These are phyloP conservation scores for Pseudoperonospora humuli DNA, from an alignment of 352 stramenopile genomes.

Conservation along the genomic window DNA sequence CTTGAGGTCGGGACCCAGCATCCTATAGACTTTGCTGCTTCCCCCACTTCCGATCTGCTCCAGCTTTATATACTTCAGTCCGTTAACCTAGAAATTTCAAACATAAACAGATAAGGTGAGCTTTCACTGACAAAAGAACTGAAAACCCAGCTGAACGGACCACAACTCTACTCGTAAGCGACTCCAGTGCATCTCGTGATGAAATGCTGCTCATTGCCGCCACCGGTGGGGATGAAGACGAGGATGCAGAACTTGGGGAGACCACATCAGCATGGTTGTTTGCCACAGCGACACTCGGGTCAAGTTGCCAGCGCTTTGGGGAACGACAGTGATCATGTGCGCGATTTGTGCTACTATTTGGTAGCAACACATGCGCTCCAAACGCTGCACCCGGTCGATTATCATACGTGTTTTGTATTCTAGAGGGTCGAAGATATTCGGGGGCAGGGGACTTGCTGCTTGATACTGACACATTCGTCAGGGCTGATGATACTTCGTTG, in stretches of 20 bases:
- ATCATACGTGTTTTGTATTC: conserved; percentile 9
- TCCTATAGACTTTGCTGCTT: conserved; percentile 96
- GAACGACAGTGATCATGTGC: conserved; percentile 34
- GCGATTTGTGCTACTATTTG: conserved; percentile 2
- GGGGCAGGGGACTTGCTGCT: background rate
- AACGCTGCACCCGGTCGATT: conserved; percentile 1
- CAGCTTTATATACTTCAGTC: conserved; percentile 90
- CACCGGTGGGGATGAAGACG: conserved; percentile 40
- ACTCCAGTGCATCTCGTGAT: conserved; percentile 39
- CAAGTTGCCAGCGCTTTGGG: conserved; percentile 38
- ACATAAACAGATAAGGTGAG: background rate
- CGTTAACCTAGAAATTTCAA: conserved; percentile 68
- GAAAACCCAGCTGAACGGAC: conserved; percentile 16
- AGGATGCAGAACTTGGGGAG: conserved; percentile 49
- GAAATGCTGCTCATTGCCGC: conserved; percentile 21
- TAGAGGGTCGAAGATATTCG: conserved; percentile 5
- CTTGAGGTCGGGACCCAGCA: conserved; percentile 87
- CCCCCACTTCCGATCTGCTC: conserved; percentile 95
- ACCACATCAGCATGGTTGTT: conserved; percentile 28
- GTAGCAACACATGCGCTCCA: background rate
- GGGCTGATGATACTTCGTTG: background rate
- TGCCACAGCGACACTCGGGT: conserved; percentile 9
- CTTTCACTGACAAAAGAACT: background rate
- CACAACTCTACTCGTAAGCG: conserved; percentile 49
- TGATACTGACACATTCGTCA: background rate